phyloP scores from a whole-genome alignment of 2,329 filamentous ascomycete species.

The Claviceps spartinae region DNA sequence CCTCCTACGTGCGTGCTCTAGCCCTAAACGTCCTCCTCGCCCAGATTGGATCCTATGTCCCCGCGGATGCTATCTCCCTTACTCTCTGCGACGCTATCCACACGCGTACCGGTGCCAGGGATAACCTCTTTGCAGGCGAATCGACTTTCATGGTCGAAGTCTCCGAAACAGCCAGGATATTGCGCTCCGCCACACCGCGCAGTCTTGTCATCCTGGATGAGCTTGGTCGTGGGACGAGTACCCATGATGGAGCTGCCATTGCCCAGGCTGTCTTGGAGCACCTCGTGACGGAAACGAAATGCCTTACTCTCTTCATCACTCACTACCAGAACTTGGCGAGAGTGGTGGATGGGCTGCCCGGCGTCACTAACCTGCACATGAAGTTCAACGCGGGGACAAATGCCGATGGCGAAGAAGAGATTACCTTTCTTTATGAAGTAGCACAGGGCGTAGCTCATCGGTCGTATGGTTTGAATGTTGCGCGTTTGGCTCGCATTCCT shows the following conservation, averaged over 20 bases:
- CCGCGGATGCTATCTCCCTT: conserved; percentile 58
- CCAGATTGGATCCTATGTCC: conserved; percentile 89
- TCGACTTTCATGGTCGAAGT: conserved; percentile 98
- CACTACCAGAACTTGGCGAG: conserved; percentile 80
- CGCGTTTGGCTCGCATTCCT: conserved; percentile 70
- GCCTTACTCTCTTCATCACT: conserved; percentile 88
- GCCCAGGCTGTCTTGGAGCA: conserved; percentile 83
- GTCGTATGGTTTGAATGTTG: conserved; percentile 90
- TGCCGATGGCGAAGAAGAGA: conserved; percentile 50
- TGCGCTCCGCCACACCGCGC: conserved; percentile 74
- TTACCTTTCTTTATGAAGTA: conserved; percentile 92
- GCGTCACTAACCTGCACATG: conserved; percentile 89
- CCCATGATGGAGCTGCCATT: conserved; percentile 92
- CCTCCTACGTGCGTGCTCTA: conserved; percentile 87
- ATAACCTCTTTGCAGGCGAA: conserved; percentile 92
- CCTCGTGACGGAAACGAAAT: conserved; percentile 58
- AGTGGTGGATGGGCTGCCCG: conserved; percentile 54
- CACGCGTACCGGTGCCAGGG: conserved; percentile 89
- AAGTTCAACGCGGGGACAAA: conserved; percentile 46
- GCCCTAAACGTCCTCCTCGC: conserved; percentile 88
- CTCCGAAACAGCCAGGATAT: conserved; percentile 78
- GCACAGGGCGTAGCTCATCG: conserved; percentile 83
- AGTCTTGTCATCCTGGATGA: conserved; percentile 89
- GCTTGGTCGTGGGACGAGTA: conserved; percentile 82
- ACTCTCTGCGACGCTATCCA: conserved; percentile 85